phyloP scores from a whole-genome alignment of 768 basidiomycete genomes.

The Boletellus ananas region DNA sequence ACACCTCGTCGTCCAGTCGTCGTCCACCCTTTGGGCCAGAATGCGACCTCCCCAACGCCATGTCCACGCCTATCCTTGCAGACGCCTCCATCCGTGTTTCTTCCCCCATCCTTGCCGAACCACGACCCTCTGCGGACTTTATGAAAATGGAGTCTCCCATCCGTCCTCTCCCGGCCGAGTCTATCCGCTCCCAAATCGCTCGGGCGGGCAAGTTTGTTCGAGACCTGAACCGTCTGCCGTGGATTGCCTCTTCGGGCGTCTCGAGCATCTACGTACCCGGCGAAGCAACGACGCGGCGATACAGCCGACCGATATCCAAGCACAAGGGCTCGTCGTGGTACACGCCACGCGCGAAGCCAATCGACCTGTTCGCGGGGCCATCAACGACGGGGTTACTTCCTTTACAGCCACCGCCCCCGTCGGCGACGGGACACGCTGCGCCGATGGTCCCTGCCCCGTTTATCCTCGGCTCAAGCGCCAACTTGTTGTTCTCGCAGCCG shows the following conservation, averaged over 20 bases:
- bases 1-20: constrained; percentile 24
- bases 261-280: constrained; percentile 48
- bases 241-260: constrained; percentile 44
- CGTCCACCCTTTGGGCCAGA: constrained; percentile 20
- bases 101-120: constrained; percentile 41
- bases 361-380: constrained; percentile 31
- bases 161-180: constrained; percentile 36
- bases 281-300: constrained; percentile 25
- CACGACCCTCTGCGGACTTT: constrained; percentile 43
- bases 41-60: constrained; percentile 24
- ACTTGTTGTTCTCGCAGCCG: constrained; percentile 26
- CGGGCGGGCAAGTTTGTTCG: constrained; percentile 36
- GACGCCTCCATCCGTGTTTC: constrained; percentile 23
- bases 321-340: constrained; percentile 30
- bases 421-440: neutral
- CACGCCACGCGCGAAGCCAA: constrained; percentile 22
- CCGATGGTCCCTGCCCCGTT: constrained; percentile 24
- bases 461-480: constrained; percentile 30
- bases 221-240: constrained; percentile 42
- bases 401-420: constrained; percentile 7
- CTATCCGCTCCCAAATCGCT: constrained; percentile 33
- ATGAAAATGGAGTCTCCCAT: constrained; percentile 45
- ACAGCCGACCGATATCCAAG: constrained; percentile 27
- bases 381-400: constrained; percentile 30
- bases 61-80: constrained; percentile 28